Evolutionary conservation across 148 eudicot genomes (phyloP), one percentile per base, ranked within the genome.

Genomic region (Dianthus caryophyllus): DNA sequence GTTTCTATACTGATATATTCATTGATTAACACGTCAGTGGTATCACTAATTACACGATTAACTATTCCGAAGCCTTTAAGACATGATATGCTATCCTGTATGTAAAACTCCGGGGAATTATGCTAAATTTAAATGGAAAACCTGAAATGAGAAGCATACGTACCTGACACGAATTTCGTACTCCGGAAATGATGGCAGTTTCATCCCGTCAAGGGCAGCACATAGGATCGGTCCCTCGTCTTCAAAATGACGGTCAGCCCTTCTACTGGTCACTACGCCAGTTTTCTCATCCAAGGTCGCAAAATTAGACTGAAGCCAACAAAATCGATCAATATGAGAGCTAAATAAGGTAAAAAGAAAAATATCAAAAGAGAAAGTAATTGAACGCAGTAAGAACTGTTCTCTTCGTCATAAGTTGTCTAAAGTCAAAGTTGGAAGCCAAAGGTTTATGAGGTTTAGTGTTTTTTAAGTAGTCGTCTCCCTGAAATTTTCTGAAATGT

Each of bases 191-290:
- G 88, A 83, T 50, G 99, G 96, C 71, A 94, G 73, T 81, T 86
- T 94, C 90, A 94, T 75, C 79, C 90, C 83, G 79, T 94, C 99
- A 75, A 94, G 67, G 55, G 99, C 90, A 66, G 92, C 92, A 78
- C 96, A 90, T 31, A 94, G 84, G 67, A 94, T 79, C 27, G 99
- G 99, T 49, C 99, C 99, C 82, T 90, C 99, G 72, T 94, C 99
- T 86, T 94, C 97, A 79, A 94, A 94, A 65, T 94, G 99, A 67
- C 99, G 84, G 71, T 94, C 97, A 67, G 96, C 97, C 81, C 99
- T 83, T 75, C 99, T 84, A 77, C 97, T 94, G 44, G 83, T 82
- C 16, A 94, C 97, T 33, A 88, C 54, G 68, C 98, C 97, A 52
- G 87, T 86, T 76, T 85, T 77, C 83, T 83, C 88, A 78, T 90